Evolutionary conservation across 352 stramenopile species (phyloP).

Genomic region (Pythium biforme): DNA sequence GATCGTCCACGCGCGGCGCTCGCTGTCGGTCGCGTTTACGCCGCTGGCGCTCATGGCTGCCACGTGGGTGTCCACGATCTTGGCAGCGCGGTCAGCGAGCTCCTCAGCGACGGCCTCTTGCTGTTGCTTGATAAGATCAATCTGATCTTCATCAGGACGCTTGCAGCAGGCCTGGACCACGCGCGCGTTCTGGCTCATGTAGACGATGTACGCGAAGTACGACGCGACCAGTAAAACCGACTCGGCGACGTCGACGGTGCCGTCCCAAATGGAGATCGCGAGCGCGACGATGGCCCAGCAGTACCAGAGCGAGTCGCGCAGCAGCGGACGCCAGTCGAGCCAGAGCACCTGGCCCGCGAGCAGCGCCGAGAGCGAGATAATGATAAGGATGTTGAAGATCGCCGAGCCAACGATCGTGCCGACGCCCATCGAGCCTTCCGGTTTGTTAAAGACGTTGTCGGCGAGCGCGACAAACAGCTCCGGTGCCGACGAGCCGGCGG

Average conservation of each 20-base stretch:
- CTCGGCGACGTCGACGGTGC: constrained; percentile 52
- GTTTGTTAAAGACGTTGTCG: constrained; percentile 78
- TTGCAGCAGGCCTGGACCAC: constrained; percentile 62
- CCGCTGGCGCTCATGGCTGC: not conserved
- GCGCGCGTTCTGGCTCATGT: constrained; percentile 69
- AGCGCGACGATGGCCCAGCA: constrained; percentile 56
- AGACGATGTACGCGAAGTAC: constrained; percentile 69
- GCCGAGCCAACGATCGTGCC: constrained; percentile 85
- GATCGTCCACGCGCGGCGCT: constrained; percentile 34
- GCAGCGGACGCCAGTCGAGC: constrained; percentile 74
- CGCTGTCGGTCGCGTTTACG: constrained; percentile 8
- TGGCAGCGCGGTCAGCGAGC: constrained; percentile 18
- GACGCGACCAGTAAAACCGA: constrained; percentile 65
- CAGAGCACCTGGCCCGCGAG: constrained; percentile 57
- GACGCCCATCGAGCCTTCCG: constrained; percentile 59
- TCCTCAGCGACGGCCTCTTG: constrained; percentile 20
- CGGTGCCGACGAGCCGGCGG: constrained; percentile 73
- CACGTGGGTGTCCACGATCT: constrained; percentile 21
- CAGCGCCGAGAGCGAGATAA: constrained; percentile 78
- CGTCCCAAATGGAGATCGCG: constrained; percentile 59
- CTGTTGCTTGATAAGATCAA: constrained; percentile 10
- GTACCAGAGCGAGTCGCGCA: constrained; percentile 85
- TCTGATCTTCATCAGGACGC: constrained; percentile 33
- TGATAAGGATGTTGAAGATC: constrained; percentile 89
- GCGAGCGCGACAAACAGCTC: constrained; percentile 80